Base-by-base conservation (phyloP, 2,329 filamentous ascomycete species). In the Colletotrichum sublineola region DNA sequence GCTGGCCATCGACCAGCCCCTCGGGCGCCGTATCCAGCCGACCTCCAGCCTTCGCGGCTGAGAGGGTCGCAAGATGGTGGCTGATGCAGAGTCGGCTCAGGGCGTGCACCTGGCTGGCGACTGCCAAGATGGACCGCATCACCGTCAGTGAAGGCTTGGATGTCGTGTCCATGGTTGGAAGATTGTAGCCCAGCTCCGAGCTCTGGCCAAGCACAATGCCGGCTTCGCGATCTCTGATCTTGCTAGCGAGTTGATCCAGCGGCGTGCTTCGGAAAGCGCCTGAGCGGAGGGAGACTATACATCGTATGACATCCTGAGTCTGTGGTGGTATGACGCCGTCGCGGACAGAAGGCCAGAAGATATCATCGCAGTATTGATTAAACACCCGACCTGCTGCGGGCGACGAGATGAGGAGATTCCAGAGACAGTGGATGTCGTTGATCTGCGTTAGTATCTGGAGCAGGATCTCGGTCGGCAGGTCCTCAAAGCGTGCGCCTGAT, bases 171-270 rank as follows among this genome's bases (percentile, higher is more conserved):
- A 53, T 48, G 5, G 24, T 61, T 8, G 24, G 24, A 2, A 72
- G 56, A 0, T 58, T 15, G 48, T 72, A 72, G 15, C 67, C 69
- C n/a, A 33, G 3, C 2, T 64, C 66, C 11, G 57, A 44, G 55
- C 69, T 61, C 29, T 52, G 62, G n/a, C 69, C 69, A 1, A 72
- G 66, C 8, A 72, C 69, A 11, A 72, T 69, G 0, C 69, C 69
- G 9, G 53, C 69, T 11, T 72, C 69, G 1, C 69, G 55, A 38
- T 72, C 66, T 20, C 60, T 64, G 46, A 72, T 56, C 46, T 64
- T 69, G 7, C 60, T 12, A 0, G 57, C 20, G 14, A 72, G 48
- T 2, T 64, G 55, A 18, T 42, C 60, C 7, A 65, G 4, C 1
- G 42, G 24, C 1, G 69, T 72, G 15, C 42, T 38, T 31, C n/a